Percentiles rank a stretch among this genome's conserved stretches.
phyloP scores from a whole-genome alignment of 306 rosid genomes.

The Malus sieversii region DNA sequence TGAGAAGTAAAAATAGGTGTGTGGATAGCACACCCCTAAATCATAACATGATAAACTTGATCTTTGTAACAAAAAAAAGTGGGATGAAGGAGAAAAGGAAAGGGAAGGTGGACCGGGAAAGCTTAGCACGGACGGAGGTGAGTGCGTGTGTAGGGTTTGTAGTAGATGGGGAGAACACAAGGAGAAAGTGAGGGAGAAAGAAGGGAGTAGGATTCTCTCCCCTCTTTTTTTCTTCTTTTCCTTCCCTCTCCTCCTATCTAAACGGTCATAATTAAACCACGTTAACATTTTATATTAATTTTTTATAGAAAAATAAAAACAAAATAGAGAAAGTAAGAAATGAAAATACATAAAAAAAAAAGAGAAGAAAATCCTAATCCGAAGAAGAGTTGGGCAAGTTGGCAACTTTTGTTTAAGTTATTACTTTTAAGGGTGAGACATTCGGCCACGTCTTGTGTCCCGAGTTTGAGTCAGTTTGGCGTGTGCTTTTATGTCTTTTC shows the following conservation, averaged over 20 bases:
- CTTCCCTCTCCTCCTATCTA: too few relatives aligned
- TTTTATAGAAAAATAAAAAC: fast-evolving
- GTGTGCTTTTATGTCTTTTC: constrained; percentile 14
- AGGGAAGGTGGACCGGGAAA: background rate
- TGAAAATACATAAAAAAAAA: too few relatives aligned
- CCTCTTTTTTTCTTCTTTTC: too few relatives aligned
- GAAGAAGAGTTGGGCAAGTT: background rate
- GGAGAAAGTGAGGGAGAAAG: too few relatives aligned
- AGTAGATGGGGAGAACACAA: background rate
- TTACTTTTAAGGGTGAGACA: background rate
- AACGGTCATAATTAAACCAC: fast-evolving
- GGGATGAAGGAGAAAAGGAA: background rate
- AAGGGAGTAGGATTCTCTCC: too few relatives aligned
- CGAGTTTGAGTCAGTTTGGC: background rate
- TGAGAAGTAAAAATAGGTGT: too few relatives aligned
- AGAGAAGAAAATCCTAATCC: too few relatives aligned
- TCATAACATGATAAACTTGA: background rate
- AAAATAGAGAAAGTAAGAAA: too few relatives aligned
- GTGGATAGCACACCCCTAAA: too few relatives aligned
- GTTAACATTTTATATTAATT: too few relatives aligned
- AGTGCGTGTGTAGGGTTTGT: background rate
- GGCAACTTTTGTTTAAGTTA: background rate
- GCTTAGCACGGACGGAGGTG: constrained; percentile 7
- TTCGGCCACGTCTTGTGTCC: constrained; percentile 15
- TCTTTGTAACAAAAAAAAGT: background rate